Evolutionary conservation across 2,329 filamentous ascomycete species (phyloP), one percentile per base, ranked within the genome.

Genomic region (Nemania sp.): DNA sequence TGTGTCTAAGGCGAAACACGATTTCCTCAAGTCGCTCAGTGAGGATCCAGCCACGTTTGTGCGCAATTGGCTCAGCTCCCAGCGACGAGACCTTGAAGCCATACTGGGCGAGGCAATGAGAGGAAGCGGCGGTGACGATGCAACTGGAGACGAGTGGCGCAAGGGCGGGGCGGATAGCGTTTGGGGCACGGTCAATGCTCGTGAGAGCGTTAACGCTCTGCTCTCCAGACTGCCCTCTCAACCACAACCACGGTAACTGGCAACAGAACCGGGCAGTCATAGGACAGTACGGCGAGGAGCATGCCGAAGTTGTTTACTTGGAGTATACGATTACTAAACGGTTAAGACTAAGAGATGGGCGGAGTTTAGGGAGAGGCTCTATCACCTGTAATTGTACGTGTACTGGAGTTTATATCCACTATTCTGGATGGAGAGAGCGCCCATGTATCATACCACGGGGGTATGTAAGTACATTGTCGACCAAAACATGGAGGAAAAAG

Each of bases 61-160:
- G 62, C 87, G 86, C 65, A 87, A 90, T 71, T 99, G 95, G 95
- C 82, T 96, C 54, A 92, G 88, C 70, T 94, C 90, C 15, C 95
- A 99, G 79, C 92, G 92, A 77, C 84, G 93, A 50, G 94, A 98
- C 74, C 80, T 97, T 37, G 92, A 96, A 71, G 87, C 95, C 6
- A 89, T 97, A 49, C 83, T 95, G 64, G 94, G 92, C 59, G 93
- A 97, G 76, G 87, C 88, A 1, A 84, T 86, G 53, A 83, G 87
- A 56, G 79, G 87, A 56, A 79, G 90, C 77, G 80, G 90, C 78
- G 80, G 82, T 47, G 83, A 86, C 65, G 78, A 83, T 63, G 78
- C 80, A 2, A 77, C 76, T 2, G 83, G 83, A 3, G 86, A 88
- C 66, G 90, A 92, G 74, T 93, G 89, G 88, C 83, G 89, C 64